Conservation (phyloP, 148 eudicot genomes). For the Silene conica region DNA sequence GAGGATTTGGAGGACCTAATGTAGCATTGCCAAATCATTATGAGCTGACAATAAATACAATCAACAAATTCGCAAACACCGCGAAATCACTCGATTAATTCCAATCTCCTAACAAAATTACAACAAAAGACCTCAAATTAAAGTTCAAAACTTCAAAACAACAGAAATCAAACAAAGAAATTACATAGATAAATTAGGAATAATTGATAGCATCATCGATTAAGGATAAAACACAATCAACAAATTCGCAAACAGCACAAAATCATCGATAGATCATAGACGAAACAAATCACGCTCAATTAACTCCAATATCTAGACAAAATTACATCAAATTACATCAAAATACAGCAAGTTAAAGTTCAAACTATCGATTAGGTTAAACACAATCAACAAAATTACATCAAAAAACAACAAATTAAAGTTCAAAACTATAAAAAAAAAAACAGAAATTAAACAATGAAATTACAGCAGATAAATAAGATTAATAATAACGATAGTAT, state of each 20-base stretch:
- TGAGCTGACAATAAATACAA: neutral
- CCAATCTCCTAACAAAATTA: neutral
- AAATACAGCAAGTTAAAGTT: neutral
- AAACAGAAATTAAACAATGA: neutral
- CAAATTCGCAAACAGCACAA: neutral
- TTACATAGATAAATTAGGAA: too few relatives aligned
- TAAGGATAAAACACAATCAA: neutral
- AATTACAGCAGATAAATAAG: neutral
- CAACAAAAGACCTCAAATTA: neutral
- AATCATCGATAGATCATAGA: neutral
- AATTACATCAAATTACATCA: neutral
- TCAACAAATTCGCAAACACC: neutral
- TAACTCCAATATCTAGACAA: neutral
- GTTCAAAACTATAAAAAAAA: neutral
- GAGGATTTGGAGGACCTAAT: too few relatives aligned
- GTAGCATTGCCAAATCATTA: neutral
- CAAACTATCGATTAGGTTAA: neutral
- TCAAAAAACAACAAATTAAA: neutral
- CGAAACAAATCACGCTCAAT: too few relatives aligned
- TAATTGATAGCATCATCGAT: neutral
- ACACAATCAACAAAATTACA: neutral
- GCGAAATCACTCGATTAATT: neutral
- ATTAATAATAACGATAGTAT: too few relatives aligned
- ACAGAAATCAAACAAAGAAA: too few relatives aligned
- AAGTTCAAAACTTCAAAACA: neutral